phyloP scores from a whole-genome alignment of 768 basidiomycete species.

The Collybia sordida region DNA sequence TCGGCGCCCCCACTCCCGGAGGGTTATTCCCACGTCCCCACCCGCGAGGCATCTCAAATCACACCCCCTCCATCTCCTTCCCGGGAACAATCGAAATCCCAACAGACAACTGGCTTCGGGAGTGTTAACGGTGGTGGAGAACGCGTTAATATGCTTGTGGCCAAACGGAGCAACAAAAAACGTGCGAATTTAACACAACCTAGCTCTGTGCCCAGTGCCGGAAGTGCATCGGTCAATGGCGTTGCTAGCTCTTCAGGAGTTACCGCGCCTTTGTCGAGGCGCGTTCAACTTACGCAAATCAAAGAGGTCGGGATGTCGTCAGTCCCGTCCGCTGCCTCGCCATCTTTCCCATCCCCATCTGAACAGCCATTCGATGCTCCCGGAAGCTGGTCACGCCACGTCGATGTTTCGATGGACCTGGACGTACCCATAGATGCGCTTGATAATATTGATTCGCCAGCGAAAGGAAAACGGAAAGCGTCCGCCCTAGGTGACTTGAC shows the following conservation, averaged over 20 bases:
- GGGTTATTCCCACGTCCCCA: constrained; percentile 60
- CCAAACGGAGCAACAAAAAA: constrained; percentile 71
- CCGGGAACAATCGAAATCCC: constrained; percentile 18
- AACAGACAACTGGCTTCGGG: constrained; percentile 16
- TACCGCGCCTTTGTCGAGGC: constrained; percentile 31
- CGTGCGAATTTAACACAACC: constrained; percentile 34
- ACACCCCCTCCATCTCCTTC: constrained; percentile 54
- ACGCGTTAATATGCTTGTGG: constrained; percentile 70
- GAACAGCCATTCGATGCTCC: constrained; percentile 48
- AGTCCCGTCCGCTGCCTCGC: constrained; percentile 19
- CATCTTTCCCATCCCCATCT: constrained; percentile 46
- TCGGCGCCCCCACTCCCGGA: constrained; percentile 63
- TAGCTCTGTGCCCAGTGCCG: constrained; percentile 21
- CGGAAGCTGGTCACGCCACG: constrained; percentile 33
- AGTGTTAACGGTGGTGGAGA: constrained; percentile 47
- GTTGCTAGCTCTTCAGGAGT: constrained; percentile 18
- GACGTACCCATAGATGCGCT: constrained; percentile 56
- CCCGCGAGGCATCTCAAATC: constrained; percentile 23
- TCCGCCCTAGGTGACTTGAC: constrained; percentile 31
- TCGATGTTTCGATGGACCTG: constrained; percentile 51
- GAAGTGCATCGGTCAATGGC: constrained; percentile 12
- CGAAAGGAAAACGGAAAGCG: constrained; percentile 54
- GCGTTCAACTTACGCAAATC: constrained; percentile 30
- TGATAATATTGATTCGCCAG: constrained; percentile 39
- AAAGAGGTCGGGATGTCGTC: constrained; percentile 24